A percentile compares a stretch with the other conserved stretches of the same genome.
Conservation (phyloP, 805 yeast species). For the Metschnikowia sp. region DNA sequence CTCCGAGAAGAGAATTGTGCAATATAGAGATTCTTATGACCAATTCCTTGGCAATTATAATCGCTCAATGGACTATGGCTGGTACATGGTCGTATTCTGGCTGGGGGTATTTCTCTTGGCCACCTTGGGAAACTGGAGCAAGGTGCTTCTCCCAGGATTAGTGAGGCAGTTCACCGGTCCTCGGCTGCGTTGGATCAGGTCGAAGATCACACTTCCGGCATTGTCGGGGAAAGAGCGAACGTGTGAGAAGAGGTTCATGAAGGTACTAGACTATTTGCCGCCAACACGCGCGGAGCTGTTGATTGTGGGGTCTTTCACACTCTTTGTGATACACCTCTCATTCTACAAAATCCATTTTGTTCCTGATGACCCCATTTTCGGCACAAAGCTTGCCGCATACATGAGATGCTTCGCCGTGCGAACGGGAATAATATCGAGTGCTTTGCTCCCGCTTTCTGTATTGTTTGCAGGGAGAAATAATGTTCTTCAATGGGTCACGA, state of each 20-base stretch:
- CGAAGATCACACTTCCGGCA: slow-evolving; percentile 40
- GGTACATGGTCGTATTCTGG: slow-evolving; percentile 32
- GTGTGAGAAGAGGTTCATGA: slow-evolving; percentile 20
- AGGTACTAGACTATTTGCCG: slow-evolving; percentile 27
- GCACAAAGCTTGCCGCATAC: slow-evolving; percentile 29
- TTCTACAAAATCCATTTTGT: slow-evolving; percentile 10
- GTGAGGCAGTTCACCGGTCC: slow-evolving; percentile 24
- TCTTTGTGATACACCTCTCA: slow-evolving; percentile 1
- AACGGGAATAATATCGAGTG: slow-evolving; percentile 17
- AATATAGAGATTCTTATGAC: slow-evolving; percentile 28
- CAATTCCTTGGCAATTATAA: slow-evolving; percentile 41
- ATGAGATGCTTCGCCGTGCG: slow-evolving; percentile 35
- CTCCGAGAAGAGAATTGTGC: slow-evolving; percentile 17
- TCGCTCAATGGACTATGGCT: slow-evolving; percentile 37
- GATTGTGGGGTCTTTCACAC: slow-evolving; percentile 7
- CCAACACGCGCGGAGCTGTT: slow-evolving; percentile 17
- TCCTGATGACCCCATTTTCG: slow-evolving; percentile 15
- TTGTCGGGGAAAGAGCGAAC: slow-evolving; percentile 27
- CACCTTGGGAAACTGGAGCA: slow-evolving; percentile 33
- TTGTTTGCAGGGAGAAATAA: slow-evolving; percentile 20
- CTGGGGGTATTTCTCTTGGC: slow-evolving; percentile 22
- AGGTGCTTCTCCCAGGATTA: slow-evolving; percentile 23
- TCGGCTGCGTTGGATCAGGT: slow-evolving; percentile 30
- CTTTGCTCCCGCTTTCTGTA: slow-evolving; percentile 14
- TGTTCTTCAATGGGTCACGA: slow-evolving; percentile 33